phyloP scores from a whole-genome alignment of 2,329 filamentous ascomycete genomes.

The Arthrobotrys conoides region DNA sequence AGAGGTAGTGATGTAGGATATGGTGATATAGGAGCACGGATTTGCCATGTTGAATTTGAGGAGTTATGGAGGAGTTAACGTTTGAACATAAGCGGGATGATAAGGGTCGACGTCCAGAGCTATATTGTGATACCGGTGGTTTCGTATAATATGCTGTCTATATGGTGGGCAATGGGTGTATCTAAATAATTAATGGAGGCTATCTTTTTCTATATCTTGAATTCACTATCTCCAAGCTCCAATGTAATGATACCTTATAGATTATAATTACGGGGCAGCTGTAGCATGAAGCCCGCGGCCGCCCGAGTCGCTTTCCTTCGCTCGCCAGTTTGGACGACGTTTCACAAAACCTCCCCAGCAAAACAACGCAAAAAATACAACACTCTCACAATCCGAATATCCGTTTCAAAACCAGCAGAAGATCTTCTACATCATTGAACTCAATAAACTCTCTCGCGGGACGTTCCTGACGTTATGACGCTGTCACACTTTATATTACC shows the following conservation, averaged over 20 bases:
- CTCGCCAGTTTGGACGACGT: background rate
- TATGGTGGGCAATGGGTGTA: background rate
- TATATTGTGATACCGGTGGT: too few species aligned
- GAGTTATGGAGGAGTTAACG: conserved; percentile 10
- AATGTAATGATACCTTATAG: background rate
- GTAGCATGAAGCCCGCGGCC: too few species aligned
- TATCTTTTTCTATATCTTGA: background rate
- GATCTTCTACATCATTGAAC: conserved; percentile 49
- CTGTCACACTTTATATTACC: background rate
- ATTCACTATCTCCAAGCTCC: background rate
- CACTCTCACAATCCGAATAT: conserved; percentile 20
- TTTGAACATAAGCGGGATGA: too few species aligned
- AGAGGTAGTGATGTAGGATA: conserved; percentile 8
- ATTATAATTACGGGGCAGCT: too few species aligned
- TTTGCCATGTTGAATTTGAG: conserved; percentile 4
- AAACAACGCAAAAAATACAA: conserved; percentile 55
- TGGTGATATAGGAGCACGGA: background rate
- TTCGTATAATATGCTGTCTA: background rate
- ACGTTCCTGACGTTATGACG: background rate
- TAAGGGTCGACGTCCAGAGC: too few species aligned
- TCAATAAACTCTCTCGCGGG: conserved; percentile 45
- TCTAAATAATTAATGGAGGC: background rate
- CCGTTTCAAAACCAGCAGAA: conserved; percentile 2
- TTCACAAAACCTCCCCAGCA: background rate
- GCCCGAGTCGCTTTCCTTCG: too few species aligned